Evolutionary conservation across 495 filamentous ascomycete genomes (phyloP), one percentile per base, ranked within the genome.

Genomic region (Hypoxylon lienhwacheense): DNA sequence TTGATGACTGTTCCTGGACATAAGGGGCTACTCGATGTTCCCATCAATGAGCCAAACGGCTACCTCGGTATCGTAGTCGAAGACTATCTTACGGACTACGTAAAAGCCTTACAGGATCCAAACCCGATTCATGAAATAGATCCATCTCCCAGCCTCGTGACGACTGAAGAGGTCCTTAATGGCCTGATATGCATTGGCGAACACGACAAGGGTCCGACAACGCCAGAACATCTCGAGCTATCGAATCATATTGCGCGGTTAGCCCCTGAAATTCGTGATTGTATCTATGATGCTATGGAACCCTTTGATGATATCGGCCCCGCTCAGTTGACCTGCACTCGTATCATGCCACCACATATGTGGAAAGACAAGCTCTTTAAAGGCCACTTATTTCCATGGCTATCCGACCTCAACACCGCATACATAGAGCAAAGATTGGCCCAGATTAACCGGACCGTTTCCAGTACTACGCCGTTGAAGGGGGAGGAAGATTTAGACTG

Each of bases 301-400:
- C 63, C 63, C 0, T 56, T 66, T 8, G 19, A 58, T 4, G 19
- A 59, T 4, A 31, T 60, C 10, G 3, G 7, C 8, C 16, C 0
- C 0, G 11, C 1, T 2, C 21, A 55, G 10, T 17, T 59, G 1
- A 1, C 3, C 3, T 50, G 45, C 28, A 56, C 59, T 5, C 59
- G 63, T 3, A 15, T 54, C 15, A 11, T 56, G 1, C 47, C 55
- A 7, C 37, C 40, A 4, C 7, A 1, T 0, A 59, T 42, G 50
- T 66, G 59, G 59, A 56, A 25, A 21, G 1, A 25, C 0, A 24
- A 14, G 21, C 51, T 66, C 7, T 36, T 66, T 31, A 19, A 33
- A 6, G 59, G 59, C 2, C 8, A 39, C 1, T 29, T 63, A 2
- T 19, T 63, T n/a, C 63, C 63, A 0, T 66, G 59, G 63, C 35